Evolutionary conservation across 768 basidiomycete genomes (phyloP).

Genomic region (Lactifluus echinatus): DNA sequence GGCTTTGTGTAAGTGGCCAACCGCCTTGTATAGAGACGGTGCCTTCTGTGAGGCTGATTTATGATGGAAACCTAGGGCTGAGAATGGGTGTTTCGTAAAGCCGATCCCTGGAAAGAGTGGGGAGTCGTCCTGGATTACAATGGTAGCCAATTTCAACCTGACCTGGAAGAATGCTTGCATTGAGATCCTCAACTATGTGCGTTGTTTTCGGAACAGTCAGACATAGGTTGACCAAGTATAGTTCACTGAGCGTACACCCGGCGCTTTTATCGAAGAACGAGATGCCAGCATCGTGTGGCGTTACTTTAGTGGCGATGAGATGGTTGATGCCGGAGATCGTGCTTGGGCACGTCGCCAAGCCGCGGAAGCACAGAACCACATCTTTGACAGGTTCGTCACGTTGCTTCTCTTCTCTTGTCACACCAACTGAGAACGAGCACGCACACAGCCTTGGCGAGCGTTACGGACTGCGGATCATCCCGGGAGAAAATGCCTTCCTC

Average conservation of each 20-base stretch:
- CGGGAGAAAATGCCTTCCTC: constrained; percentile 70
- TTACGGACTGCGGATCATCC: constrained; percentile 76
- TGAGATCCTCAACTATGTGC: constrained; percentile 77
- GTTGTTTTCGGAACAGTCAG: constrained; percentile 25
- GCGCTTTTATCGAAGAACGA: constrained; percentile 76
- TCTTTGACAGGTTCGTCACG: constrained; percentile 58
- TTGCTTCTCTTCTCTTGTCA: neutral
- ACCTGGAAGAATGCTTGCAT: constrained; percentile 75
- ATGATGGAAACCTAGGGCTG: constrained; percentile 41
- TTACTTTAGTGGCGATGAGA: constrained; percentile 55
- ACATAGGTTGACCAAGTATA: constrained; percentile 25
- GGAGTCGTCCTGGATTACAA: constrained; percentile 59
- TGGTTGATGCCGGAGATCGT: constrained; percentile 38
- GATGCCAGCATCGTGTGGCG: constrained; percentile 80
- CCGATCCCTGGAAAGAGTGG: constrained; percentile 31
- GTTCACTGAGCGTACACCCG: constrained; percentile 87
- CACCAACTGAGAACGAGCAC: neutral
- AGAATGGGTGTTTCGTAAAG: constrained; percentile 84
- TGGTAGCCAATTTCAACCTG: constrained; percentile 70
- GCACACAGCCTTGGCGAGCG: constrained; percentile 69
- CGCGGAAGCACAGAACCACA: constrained; percentile 87
- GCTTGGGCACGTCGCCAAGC: constrained; percentile 83
- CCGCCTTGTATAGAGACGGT: constrained; percentile 2
- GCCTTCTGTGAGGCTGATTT: neutral
- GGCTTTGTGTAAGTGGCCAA: constrained; percentile 58